Percentiles rank a stretch among this genome's conserved stretches.
These are phyloP conservation scores for Diaporthe ilicicola DNA, from an alignment of 2,329 filamentous ascomycete genomes.

Conservation along the genomic window DNA sequence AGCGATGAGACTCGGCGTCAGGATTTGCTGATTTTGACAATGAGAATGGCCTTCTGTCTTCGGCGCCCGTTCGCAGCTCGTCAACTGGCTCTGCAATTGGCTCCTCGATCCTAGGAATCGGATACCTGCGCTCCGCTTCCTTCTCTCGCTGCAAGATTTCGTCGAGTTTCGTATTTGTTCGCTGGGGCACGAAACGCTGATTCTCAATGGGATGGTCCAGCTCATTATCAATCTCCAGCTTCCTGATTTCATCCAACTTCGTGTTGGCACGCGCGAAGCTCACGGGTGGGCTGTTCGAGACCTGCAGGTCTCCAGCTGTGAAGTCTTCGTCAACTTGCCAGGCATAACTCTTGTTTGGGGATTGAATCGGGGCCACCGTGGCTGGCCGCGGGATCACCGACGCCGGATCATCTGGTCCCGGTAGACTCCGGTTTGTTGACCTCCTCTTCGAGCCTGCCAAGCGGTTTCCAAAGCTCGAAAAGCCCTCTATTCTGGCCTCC, in stretches of 20 bases:
- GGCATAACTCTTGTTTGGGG: conserved; percentile 61
- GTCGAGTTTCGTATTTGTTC: conserved; percentile 32
- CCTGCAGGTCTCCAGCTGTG: conserved; percentile 62
- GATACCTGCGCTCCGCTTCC: conserved; percentile 25
- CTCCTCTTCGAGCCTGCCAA: conserved; percentile 15
- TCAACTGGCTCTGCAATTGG: background rate
- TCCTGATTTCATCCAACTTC: conserved; percentile 46
- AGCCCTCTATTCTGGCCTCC: conserved; percentile 9
- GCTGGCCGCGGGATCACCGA: conserved; percentile 36
- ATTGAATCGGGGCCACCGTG: conserved; percentile 39
- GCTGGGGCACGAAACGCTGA: conserved; percentile 17
- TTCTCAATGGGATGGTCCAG: conserved; percentile 29
- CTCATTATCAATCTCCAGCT: conserved; percentile 45
- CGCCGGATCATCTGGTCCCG: conserved; percentile 27
- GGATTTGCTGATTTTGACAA: background rate
- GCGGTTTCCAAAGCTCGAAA: conserved; percentile 19
- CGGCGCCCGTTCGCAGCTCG: background rate
- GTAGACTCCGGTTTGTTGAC: background rate
- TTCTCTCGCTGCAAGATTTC: conserved; percentile 34
- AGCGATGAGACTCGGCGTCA: conserved; percentile 34
- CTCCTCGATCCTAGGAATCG: conserved; percentile 1
- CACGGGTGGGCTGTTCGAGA: conserved; percentile 65
- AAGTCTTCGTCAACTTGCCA: conserved; percentile 68
- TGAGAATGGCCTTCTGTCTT: background rate
- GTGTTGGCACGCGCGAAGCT: conserved; percentile 47